Evolutionary conservation across 176 grass and related monocot species (phyloP).

Genomic region (Themeda triandra): DNA sequence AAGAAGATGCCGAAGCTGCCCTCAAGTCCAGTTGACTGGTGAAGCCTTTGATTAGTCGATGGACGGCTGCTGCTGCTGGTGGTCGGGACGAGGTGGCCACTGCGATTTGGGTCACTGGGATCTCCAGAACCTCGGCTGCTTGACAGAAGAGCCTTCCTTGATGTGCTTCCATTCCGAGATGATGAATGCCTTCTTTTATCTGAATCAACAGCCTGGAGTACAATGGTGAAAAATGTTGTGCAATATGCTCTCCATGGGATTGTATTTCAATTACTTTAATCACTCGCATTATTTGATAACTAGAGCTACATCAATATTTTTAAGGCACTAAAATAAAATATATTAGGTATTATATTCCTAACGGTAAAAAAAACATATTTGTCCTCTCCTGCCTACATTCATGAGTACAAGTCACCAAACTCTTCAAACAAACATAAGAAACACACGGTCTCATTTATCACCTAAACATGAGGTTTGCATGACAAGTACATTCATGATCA

Average conservation of each 20-base stretch:
- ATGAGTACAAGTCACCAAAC: neutral
- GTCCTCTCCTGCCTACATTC: neutral
- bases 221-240: constrained; percentile 16
- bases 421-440: neutral
- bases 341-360: neutral
- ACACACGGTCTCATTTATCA: neutral
- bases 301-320: neutral
- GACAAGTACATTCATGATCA: neutral
- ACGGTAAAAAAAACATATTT: neutral
- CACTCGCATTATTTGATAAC: neutral
- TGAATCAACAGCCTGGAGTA: constrained; percentile 42
- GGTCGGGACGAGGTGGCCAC: constrained; percentile 51
- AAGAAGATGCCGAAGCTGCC: too few species aligned
- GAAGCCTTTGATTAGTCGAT: constrained; percentile 66
- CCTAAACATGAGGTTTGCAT: neutral
- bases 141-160: constrained; percentile 65
- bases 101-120: constrained; percentile 45
- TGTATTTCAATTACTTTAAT: neutral
- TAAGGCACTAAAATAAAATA: neutral
- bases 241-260: neutral
- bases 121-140: constrained; percentile 66
- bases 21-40: constrained; percentile 73
- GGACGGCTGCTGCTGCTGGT: constrained; percentile 53
- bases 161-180: constrained; percentile 67
- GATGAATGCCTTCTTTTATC: constrained; percentile 51